Conservation (phyloP, 768 basidiomycete species). For the Auricularia cornea region DNA sequence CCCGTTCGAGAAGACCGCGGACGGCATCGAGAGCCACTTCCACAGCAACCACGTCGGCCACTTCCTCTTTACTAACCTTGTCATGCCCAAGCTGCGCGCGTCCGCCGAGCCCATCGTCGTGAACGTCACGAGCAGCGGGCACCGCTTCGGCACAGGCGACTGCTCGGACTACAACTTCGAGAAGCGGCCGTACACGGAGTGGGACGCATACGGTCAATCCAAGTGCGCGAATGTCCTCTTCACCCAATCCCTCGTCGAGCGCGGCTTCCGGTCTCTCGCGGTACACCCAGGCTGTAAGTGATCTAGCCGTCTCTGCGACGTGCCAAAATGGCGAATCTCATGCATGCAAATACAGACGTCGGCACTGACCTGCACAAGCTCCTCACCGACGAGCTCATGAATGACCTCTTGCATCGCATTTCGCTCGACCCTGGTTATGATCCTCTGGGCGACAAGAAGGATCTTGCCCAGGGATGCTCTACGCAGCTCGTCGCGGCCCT, state of each 20-base stretch:
- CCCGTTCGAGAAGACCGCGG: not conserved
- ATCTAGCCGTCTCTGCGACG: no score
- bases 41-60: not conserved
- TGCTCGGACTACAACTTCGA: not conserved
- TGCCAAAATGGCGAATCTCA: no score
- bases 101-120: not conserved
- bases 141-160: not conserved
- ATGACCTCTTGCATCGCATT: not conserved
- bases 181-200: not conserved
- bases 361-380: not conserved
- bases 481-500: not conserved
- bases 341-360: not conserved
- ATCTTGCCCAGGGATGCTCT: not conserved
- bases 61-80: constrained; percentile 1
- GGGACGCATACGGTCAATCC: constrained; percentile 24
- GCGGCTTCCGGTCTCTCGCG: not conserved
- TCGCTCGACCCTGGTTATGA: not conserved
- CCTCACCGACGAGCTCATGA: not conserved
- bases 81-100: not conserved
- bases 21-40: not conserved
- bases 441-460: not conserved
- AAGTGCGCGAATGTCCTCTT: constrained; percentile 36
- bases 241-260: constrained; percentile 14
- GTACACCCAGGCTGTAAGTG: not conserved
- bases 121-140: not conserved